Evolutionary conservation across 257 asterid species (phyloP), one percentile per base, ranked within the genome.

Genomic region (Nicotiana otophora): DNA sequence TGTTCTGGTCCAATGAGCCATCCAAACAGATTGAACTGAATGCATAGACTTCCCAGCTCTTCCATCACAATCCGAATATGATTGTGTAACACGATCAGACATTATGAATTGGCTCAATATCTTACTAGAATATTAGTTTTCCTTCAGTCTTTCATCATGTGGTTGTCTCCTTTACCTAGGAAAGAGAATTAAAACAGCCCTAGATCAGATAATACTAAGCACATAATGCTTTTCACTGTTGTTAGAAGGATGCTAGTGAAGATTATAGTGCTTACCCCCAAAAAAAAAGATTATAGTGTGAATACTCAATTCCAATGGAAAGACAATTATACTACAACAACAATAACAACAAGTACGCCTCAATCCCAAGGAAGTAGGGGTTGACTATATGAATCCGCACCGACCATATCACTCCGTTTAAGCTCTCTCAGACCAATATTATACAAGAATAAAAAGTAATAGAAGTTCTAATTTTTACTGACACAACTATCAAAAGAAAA

Each of bases 1-100:
- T 34, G 86, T 69, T 63, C 75, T 85, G 68, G 84, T 88, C 98
- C 97, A 95, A 77, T 86, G 97, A 17, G 94, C 86, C 92, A 92
- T 86, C 97, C 97, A 91, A 81, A 46, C 68, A 54, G 97, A 90
- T 78, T 90, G 92, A 82, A 85, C 79, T 75, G 92, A 62, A 81
- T 83, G 87, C 68, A 61, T 33, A 66, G 87, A 78, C 79, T 74
- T 87, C 61, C 87, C 84, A 62, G 68, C 86, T 63, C 81, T 90
- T 53, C 84, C 91, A 61, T 86, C 86, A 84, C 80, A 63, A 34
- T 77, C 88, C 36, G 62, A 80, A 20, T 46, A 15, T 2, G 88
- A 81, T 34, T 80, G 72, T 80, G 62, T 76, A 28, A 36, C 85
- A 70, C 75, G 86, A 66, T 90, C 92, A 61, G 93, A 87, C 98